Base-by-base conservation (phyloP, 164 flowering plant genomes). In the Aristolochia fimbriata region DNA sequence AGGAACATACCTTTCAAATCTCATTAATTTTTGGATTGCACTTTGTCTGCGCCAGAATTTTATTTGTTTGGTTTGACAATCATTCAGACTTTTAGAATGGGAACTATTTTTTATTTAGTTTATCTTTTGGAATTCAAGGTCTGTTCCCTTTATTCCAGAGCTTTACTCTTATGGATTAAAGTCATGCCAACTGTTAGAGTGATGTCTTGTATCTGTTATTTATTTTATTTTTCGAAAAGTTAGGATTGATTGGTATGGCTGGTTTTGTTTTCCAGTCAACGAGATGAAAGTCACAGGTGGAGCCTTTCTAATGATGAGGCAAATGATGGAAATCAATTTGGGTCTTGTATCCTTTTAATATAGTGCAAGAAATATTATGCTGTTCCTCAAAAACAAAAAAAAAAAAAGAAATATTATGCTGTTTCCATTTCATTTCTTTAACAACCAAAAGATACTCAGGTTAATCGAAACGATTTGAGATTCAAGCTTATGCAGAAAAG, bases 401-500 rank as follows among this genome's bases (percentile, higher is more conserved):
- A n/a, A n/a, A n/a, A n/a, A n/a, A 56, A 27, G 55, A 30, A 54
- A 55, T 41, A 66, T 24, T 20, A 43, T 37, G 14, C 20, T 41
- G 43, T 21, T 69, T 71, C 47, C 72, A 56, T 56, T 60, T 65
- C 59, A 51, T 70, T 19, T 51, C 62, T 61, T 80, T 73, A 25
- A 68, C 61, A 62, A 21, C 51, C 45, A 33, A 33, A 73, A 86
- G 96, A 66, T 72, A 33, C 43, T 23, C 70, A 25, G 54, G 73
- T 86, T 59, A 66, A 66, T 55, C 71, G 67, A 69, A 75, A 69
- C 74, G 96, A 88, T 65, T 83, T 88, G 49, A 79, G 96, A 20
- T 69, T 68, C 65, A 88, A 84, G 77, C 81, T 88, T 62, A 71
- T 79, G 78, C 82, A 68, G 67, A 88, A 88, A 66, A 78, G 58